Evolutionary conservation across 495 filamentous ascomycete species (phyloP).

Genomic region (Ramalina peruviana): DNA sequence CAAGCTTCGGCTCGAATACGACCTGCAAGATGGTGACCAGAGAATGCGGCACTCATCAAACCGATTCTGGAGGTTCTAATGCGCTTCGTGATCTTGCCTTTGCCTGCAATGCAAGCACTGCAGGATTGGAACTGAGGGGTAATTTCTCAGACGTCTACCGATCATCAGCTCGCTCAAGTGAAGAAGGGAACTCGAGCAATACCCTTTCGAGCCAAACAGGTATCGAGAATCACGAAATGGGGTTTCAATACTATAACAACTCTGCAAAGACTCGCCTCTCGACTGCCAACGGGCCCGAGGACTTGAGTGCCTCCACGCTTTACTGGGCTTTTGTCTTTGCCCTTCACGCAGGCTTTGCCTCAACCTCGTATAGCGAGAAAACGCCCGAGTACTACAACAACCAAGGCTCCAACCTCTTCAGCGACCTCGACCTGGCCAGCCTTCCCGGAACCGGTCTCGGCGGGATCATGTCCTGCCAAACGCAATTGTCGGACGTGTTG

Average conservation of each 20-base stretch:
- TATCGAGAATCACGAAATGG: not conserved
- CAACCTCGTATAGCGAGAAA: not conserved
- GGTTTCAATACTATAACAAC: slow-evolving; percentile 3
- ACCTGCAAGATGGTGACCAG: slow-evolving; percentile 2
- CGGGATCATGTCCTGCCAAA: slow-evolving; percentile 4
- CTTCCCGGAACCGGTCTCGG: not conserved
- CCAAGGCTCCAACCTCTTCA: not conserved
- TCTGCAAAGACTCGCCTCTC: not conserved
- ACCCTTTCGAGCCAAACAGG: no score
- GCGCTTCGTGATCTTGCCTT: not conserved
- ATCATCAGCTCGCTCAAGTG: no score
- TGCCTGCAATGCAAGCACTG: not conserved
- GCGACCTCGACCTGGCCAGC: not conserved
- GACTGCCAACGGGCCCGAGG: not conserved
- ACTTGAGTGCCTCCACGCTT: not conserved
- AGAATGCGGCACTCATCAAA: not conserved
- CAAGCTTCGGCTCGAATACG: slow-evolving; percentile 5
- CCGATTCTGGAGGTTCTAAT: not conserved
- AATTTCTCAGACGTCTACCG: not conserved
- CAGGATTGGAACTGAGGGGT: slow-evolving; percentile 2
- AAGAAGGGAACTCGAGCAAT: no score
- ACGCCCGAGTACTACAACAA: no score
- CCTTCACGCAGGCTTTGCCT: not conserved
- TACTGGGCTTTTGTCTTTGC: slow-evolving; percentile 1
- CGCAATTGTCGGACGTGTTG: slow-evolving; percentile 1